These are phyloP conservation scores for Ustilago hordei DNA, from an alignment of 1,284 basidiomycete genomes.

Conservation along the genomic window DNA sequence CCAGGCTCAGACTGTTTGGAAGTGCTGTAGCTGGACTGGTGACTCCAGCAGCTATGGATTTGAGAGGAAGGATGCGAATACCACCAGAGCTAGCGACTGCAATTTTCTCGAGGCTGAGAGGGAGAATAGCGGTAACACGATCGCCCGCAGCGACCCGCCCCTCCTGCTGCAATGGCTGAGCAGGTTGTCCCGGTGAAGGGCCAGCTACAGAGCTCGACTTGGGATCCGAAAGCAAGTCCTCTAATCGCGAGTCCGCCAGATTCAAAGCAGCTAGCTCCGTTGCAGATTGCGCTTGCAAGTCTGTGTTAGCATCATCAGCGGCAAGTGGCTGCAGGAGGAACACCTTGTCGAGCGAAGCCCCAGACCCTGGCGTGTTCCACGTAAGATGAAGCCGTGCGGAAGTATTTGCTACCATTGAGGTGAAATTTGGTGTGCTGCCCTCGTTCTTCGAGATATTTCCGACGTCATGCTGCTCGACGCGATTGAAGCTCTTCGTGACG, in stretches of 20 bases:
- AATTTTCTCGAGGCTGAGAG: constrained; percentile 46
- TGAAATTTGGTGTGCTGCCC: not conserved
- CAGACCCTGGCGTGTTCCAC: constrained; percentile 33
- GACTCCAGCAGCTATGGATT: constrained; percentile 14
- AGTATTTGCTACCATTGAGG: not conserved
- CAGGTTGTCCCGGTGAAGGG: not conserved
- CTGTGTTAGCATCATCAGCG: not conserved
- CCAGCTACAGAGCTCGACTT: not conserved
- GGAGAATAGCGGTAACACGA: constrained; percentile 32
- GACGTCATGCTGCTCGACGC: constrained; percentile 8
- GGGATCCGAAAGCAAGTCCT: constrained; percentile 17
- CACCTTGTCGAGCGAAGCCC: constrained; percentile 26
- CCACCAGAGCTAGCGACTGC: constrained; percentile 30
- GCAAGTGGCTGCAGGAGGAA: constrained; percentile 20
- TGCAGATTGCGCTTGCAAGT: not conserved
- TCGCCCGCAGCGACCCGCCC: not conserved
- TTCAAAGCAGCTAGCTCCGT: constrained; percentile 22
- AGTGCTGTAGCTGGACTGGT: not conserved
- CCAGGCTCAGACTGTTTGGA: constrained; percentile 21
- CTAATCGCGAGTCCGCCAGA: constrained; percentile 12
- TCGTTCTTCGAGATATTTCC: not conserved
- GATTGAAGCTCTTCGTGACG: not conserved
- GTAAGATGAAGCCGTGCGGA: constrained; percentile 21
- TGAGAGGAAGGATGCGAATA: constrained; percentile 18
- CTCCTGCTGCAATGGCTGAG: too few relatives aligned